Base-by-base conservation (phyloP, 75 land plant genomes). In the Cryptomeria japonica region DNA sequence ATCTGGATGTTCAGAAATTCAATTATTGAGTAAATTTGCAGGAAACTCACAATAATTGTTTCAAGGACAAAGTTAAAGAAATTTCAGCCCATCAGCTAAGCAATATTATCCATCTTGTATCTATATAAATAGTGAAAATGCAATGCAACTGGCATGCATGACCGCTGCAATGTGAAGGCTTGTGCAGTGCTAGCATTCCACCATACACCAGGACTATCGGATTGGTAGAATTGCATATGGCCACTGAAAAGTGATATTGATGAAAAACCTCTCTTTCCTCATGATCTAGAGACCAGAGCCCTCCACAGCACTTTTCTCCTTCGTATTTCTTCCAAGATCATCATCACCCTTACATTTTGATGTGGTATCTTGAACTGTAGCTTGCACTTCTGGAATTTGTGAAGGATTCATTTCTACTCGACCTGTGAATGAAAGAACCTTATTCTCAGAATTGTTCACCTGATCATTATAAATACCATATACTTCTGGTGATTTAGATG, bases 341-440 rank as follows among this genome's bases (percentile, higher is more conserved):
- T 80, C 83, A 80, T 80, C 83, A 80, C 39, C 80, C 18, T 80
- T 80, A 22, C 1, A 80, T 25, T 25, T 80, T 18, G 83, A 80
- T 22, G n/a, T 39, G 83, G 22, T 42, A 25, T 39, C 83, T 80
- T 80, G 47, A 42, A 25, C 83, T 22, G 44, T 42, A 42, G 28
- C 47, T 80, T 80, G 83, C 10, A 42, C 83, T 80, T 80, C 83
- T 38, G 46, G 83, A 41, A 80, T 18, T 4, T 41, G 49, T 39
- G 83, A 80, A 39, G n/a, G 83, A 10, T 80, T 80, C n/a, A 39
- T 42, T 80, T 80, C 83, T 80, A n/a, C 83, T 38, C 41, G n/a
- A 41, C 83, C 83, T 80, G 83, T 80, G 83, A 80, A 80, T 7
- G 83, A 80, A 16, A 80, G 31, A 80, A 80, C 19, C 47, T 42